A percentile compares a stretch with the other conserved stretches of the same genome.
These are phyloP conservation scores for Imleria badia DNA, from an alignment of 768 basidiomycete species.

Conservation along the genomic window DNA sequence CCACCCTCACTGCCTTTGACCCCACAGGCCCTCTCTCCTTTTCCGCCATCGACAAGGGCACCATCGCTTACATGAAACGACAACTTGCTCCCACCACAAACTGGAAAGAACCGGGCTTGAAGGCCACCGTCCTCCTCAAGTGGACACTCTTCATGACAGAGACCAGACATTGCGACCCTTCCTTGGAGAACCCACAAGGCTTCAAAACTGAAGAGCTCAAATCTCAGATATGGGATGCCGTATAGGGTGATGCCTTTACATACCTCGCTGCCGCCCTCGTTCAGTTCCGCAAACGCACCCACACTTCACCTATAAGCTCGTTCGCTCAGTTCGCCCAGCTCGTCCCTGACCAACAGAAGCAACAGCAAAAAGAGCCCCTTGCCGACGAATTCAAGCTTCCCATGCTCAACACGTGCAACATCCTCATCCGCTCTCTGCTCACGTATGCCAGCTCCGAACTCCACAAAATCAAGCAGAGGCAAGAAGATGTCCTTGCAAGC, in stretches of 20 bases:
- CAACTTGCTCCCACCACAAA: conserved; percentile 49
- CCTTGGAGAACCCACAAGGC: conserved; percentile 60
- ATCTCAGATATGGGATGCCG: conserved; percentile 75
- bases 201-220: conserved; percentile 80
- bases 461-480: conserved; percentile 83
- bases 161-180: conserved; percentile 63
- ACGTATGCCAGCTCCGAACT: conserved; percentile 78
- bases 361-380: conserved; percentile 37
- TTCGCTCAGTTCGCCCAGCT: conserved; percentile 42
- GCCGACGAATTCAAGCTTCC: conserved; percentile 48
- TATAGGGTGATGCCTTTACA: conserved; percentile 78
- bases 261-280: conserved; percentile 68
- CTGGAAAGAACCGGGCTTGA: conserved; percentile 76
- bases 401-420: conserved; percentile 66
- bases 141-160: conserved; percentile 88
- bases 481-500: conserved; percentile 80
- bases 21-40: conserved; percentile 53
- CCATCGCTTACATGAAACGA: conserved; percentile 59
- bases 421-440: conserved; percentile 67
- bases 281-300: conserved; percentile 39
- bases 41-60: conserved; percentile 43
- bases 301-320: conserved; percentile 33
- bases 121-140: conserved; percentile 74
- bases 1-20: conserved; percentile 67
- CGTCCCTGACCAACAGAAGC: conserved; percentile 37